Conservation (phyloP, 768 basidiomycete species). For the Holtermannia corniformis region DNA sequence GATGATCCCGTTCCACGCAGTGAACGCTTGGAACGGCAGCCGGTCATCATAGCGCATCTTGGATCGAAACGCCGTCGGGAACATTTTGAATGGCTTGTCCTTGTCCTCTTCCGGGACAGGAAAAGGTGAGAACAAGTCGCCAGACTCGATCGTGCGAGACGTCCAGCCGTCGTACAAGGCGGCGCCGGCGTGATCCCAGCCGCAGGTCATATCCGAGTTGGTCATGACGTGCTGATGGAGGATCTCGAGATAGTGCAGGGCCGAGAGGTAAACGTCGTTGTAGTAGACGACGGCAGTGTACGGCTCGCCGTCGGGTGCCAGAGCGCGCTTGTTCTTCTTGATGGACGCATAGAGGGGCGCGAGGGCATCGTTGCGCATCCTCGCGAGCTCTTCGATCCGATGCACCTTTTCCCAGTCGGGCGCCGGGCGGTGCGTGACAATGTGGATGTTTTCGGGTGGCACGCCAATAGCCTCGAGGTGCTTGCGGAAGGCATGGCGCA, state of each 20-base stretch:
- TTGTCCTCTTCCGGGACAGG: constrained; percentile 26
- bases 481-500: constrained; percentile 22
- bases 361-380: constrained; percentile 37
- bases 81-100: constrained; percentile 12
- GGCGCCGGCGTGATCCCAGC: constrained; percentile 38
- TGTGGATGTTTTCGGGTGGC: constrained; percentile 32
- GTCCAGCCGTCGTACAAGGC: constrained; percentile 42
- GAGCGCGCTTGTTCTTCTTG: constrained; percentile 6
- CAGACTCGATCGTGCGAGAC: constrained; percentile 34
- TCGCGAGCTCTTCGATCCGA: constrained; percentile 36
- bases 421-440: constrained; percentile 26
- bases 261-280: constrained; percentile 40
- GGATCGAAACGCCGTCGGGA: constrained; percentile 1
- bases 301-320: constrained; percentile 25
- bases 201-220: constrained; percentile 40
- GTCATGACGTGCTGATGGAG: constrained; percentile 39
- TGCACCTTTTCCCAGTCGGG: constrained; percentile 28
- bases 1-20: constrained; percentile 41
- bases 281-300: constrained; percentile 35
- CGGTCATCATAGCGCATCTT: constrained; percentile 20
- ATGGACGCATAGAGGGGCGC: constrained; percentile 31
- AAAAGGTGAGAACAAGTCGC: constrained; percentile 35
- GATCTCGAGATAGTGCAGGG: constrained; percentile 35
- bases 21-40: constrained; percentile 38
- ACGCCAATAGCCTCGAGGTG: constrained; percentile 31